phyloP scores from a whole-genome alignment of 495 filamentous ascomycete genomes.

The Daldinia vernicosa region DNA sequence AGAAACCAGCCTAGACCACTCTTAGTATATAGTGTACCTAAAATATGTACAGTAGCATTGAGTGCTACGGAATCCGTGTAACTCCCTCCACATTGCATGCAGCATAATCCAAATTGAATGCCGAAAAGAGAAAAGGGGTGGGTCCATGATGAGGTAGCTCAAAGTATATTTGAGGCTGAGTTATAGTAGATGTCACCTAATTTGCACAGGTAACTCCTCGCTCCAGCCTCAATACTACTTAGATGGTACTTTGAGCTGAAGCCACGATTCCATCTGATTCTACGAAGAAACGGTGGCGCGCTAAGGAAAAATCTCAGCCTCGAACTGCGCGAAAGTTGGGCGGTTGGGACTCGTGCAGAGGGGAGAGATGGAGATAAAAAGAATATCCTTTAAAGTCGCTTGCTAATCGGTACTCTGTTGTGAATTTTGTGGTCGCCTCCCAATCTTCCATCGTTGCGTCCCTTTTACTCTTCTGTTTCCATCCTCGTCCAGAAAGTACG shows the following conservation, averaged over 20 bases:
- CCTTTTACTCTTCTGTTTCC: constrained; percentile 10
- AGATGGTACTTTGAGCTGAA: constrained; percentile 27
- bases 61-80: constrained; percentile 13
- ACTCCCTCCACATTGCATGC: constrained; percentile 37
- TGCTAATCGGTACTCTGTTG: constrained; percentile 27
- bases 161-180: constrained; percentile 40
- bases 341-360: not conserved
- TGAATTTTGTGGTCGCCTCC: constrained; percentile 7
- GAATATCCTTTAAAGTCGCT: constrained; percentile 18
- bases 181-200: not conserved
- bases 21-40: not conserved
- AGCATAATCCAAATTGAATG: constrained; percentile 35
- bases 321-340: constrained; percentile 21
- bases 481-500: not conserved
- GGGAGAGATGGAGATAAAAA: constrained; percentile 1
- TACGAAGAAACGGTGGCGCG: constrained; percentile 46
- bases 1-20: not conserved
- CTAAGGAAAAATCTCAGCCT: constrained; percentile 42
- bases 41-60: not conserved
- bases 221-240: constrained; percentile 32
- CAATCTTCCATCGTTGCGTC: not conserved
- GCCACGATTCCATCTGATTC: constrained; percentile 51
- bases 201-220: not conserved
- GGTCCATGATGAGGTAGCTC: constrained; percentile 18
- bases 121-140: constrained; percentile 36